Evolutionary conservation across 192 early-diverging fungal species (phyloP), one percentile per base, ranked within the genome.

Genomic region (Backusella westeae): DNA sequence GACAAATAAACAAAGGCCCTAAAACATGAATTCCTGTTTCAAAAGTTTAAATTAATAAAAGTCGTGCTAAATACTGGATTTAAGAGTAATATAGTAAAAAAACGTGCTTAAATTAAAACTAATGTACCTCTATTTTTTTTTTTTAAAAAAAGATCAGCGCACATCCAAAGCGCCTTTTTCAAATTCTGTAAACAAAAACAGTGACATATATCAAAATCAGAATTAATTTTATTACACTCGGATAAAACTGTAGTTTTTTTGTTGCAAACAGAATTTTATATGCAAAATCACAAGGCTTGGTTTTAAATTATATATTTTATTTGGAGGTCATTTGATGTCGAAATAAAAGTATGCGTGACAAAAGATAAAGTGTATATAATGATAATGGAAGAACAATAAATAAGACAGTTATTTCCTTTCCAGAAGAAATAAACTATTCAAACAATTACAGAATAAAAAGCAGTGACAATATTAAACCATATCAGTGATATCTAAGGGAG

Each of bases 401-500:
- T 63, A 63, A 63, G 39, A 41, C 7, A 46, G 26, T 49, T 9
- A 63, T 63, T 49, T 71, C 70, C 26, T 71, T 71, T 71, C 70
- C 44, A 71, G 39, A 71, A 71, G 44, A 71, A 49, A 71, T 71
- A 21, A 32, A 41, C 39, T 29, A 44, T 63, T 63, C 56, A 63
- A 63, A 63, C 56, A 63, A 63, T 63, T 63, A 63, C 56, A 63
- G 42, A 23, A 71, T 9, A 49, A 23, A 42, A 35, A 23, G 14
- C 14, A 39, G 23, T 14, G 14, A 5, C 19, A 42, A 1, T 19
- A 70, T 42, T 49, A 71, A 44, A 49, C 44, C 23, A 41, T 32
- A 42, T 75, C 74, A 36, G 74, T 75, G 66, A 75, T 75, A 75
- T 75, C 74, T 38, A 42, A 35, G 34, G 74, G 66, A 68, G 38